Evolutionary conservation across 2,329 filamentous ascomycete genomes (phyloP), one percentile per base, ranked within the genome.

Genomic region (Esteya vermicola): DNA sequence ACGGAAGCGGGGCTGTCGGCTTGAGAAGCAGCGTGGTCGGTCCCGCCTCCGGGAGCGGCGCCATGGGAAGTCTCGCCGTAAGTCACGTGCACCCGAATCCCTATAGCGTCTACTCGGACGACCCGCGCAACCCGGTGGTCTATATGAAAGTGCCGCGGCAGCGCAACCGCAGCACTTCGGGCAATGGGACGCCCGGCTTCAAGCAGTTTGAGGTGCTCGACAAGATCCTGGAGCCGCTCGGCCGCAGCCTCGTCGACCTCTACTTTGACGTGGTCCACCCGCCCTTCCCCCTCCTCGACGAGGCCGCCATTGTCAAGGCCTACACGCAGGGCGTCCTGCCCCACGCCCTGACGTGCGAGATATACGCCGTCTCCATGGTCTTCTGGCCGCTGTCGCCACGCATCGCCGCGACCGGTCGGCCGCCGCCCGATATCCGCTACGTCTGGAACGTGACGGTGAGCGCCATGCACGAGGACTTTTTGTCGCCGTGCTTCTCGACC

Each of bases 71-170:
- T n/a, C 19, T 40, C 10, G 38, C 32, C 10, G 39, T 40, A 14
- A 40, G 33, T 27, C 33, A 40, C 3, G 33, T 40, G 20, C 39
- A 36, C 12, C 39, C 39, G 3, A 40, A 40, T 18, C 39, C 39
- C 9, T 40, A 40, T 33, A 40, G 39, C 27, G 39, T 40, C 25
- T 40, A 40, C 27, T 40, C 39, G 20, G 39, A 40, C 33, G 39
- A 40, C 33, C 39, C 33, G 27, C 39, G 34, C 6, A 35, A 40
- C 28, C 39, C 39, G 21, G 39, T 40, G 19, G 39, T 40, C 10
- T 40, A 40, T 27, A 25, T 40, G 26, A 40, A 40, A 13, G 39
- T 40, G 12, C 39, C 39, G 10, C 39, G 39, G 21, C 39, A 36
- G 27, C 39, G 39, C n/a, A 20, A 26, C 12, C 33, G 20, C 6